Conservation (phyloP, 768 basidiomycete genomes). For the Leccinum rimulosum region DNA sequence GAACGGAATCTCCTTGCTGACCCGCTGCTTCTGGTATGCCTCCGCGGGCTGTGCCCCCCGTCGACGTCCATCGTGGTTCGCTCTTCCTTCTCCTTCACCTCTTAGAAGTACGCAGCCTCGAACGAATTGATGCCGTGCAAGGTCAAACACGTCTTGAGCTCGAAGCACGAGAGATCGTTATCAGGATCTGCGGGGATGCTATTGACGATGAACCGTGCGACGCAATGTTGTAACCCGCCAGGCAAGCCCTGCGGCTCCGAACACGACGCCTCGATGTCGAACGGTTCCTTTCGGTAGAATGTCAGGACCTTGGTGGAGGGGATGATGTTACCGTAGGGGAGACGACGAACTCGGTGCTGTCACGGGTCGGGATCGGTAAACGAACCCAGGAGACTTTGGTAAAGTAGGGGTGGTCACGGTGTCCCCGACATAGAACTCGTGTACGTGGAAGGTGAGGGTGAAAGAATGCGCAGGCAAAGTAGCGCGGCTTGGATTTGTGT, state of each 20-base stretch:
- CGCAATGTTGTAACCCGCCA: slow-evolving; percentile 65
- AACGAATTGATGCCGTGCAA: slow-evolving; percentile 84
- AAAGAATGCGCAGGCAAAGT: slow-evolving; percentile 93
- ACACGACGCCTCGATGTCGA: slow-evolving; percentile 87
- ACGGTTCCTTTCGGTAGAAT: slow-evolving; percentile 86
- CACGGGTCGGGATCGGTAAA: slow-evolving; percentile 63
- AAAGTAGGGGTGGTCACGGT: slow-evolving; percentile 79
- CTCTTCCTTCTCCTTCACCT: slow-evolving; percentile 77
- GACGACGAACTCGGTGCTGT: slow-evolving; percentile 88
- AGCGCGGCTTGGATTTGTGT: slow-evolving; percentile 55
- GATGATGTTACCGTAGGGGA: slow-evolving; percentile 78
- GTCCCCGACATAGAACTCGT: slow-evolving; percentile 89
- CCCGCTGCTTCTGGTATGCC: slow-evolving; percentile 76
- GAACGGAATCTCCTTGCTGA: slow-evolving; percentile 81
- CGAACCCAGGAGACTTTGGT: slow-evolving; percentile 89
- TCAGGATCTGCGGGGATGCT: slow-evolving; percentile 63
- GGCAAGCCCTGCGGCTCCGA: slow-evolving; percentile 71
- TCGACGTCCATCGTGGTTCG: slow-evolving; percentile 66
- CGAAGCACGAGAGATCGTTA: slow-evolving; percentile 78
- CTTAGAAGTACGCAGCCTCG: slow-evolving; percentile 82
- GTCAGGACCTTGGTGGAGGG: slow-evolving; percentile 96
- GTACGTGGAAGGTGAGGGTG: slow-evolving; percentile 96
- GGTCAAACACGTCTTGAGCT: slow-evolving; percentile 89
- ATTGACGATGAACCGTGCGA: slow-evolving; percentile 77
- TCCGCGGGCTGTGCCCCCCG: slow-evolving; percentile 37